These are phyloP conservation scores for Parietaria judaica DNA, from an alignment of 306 rosid genomes.

Conservation along the genomic window DNA sequence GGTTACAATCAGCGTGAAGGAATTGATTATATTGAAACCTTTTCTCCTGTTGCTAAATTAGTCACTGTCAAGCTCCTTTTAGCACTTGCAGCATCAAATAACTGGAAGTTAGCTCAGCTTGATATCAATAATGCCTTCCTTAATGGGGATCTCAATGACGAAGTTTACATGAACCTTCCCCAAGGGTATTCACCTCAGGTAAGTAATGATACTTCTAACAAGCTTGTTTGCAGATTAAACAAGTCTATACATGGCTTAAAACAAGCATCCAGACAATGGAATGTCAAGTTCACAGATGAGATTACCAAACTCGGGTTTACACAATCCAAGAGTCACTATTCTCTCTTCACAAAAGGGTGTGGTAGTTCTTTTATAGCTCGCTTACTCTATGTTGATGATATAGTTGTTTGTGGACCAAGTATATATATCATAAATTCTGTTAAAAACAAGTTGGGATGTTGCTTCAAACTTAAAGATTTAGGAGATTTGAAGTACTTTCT, in stretches of 20 bases:
- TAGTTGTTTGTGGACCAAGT: background rate
- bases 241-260: too few species aligned
- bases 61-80: background rate
- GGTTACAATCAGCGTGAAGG: slow-evolving; percentile 6
- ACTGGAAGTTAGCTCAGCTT: background rate
- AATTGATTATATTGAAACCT: background rate
- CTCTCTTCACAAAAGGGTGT: background rate
- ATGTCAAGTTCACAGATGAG: background rate
- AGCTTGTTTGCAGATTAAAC: background rate
- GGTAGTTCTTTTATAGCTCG: background rate
- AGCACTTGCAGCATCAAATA: background rate
- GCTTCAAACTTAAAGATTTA: background rate
- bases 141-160: background rate
- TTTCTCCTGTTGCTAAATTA: slow-evolving; percentile 1
- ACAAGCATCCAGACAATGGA: background rate
- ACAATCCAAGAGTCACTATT: background rate
- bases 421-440: background rate
- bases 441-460: background rate
- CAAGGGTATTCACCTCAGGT: background rate
- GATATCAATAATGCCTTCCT: background rate
- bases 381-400: background rate
- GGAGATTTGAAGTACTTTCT: background rate
- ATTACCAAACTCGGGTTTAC: background rate
- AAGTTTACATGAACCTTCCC: background rate
- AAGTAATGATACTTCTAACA: too few species aligned